Evolutionary conservation across 352 stramenopile species (phyloP), one percentile per base, ranked within the genome.

Genomic region (Phytophthora boehmeriae): DNA sequence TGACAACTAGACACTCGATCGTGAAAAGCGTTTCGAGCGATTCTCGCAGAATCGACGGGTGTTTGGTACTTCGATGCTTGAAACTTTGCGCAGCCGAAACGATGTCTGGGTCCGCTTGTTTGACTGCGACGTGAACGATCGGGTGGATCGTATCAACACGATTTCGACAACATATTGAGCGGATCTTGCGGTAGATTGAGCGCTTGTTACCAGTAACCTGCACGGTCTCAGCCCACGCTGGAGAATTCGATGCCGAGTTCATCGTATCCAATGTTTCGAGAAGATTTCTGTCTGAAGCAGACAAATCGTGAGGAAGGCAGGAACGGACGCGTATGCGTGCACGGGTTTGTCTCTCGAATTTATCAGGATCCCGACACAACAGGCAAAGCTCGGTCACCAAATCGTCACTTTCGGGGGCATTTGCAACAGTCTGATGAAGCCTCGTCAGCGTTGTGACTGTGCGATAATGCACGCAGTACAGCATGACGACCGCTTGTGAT

Each of bases 1-100:
- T 45, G 0, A 79, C 52, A 2, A 61, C 49, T 9, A 68, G 54
- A 54, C 68, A 79, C 47, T 79, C 71, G 36, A 65, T 65, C 9
- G 63, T 66, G 39, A 71, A 79, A 1, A 71, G 41, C 1, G 55
- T 51, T 22, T 58, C 44, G 4, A 71, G 45, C 27, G 63, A 55
- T n/a, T 63, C 34, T 49, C 20, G 36, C 35, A 63, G 45, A 13
- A 50, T 8, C 6, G 39, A 38, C n/a, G n/a, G n/a, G n/a, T n/a
- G n/a, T n/a, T n/a, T n/a, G n/a, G n/a, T n/a, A n/a, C n/a, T n/a
- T n/a, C n/a, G n/a, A n/a, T n/a, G n/a, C n/a, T n/a, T n/a, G 16
- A 25, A 54, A 5, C 19, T 30, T 39, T 28, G 8, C 1, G 10
- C 30, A 25, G 30, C 41, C 32, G 25, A 28, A 2, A 28, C 22